Evolutionary conservation across 163 green algal genomes (phyloP), one percentile per base, ranked within the genome.

Genomic region (Chloroidium sp.): DNA sequence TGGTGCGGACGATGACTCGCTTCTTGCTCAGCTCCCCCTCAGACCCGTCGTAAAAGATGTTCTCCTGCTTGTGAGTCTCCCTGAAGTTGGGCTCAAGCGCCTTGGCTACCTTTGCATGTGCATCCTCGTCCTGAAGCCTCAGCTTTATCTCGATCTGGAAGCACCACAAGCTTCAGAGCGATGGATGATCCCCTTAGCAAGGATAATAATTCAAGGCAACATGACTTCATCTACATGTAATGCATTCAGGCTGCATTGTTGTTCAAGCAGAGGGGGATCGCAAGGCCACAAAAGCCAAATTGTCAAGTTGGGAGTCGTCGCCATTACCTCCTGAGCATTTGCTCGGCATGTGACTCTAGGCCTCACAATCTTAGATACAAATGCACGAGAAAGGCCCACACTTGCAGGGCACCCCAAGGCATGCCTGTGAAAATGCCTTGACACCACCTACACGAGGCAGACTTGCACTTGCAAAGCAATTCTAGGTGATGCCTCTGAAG

Each of bases 11-110:
- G 69, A 97, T 90, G n/a, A 90, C 84, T 0, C 85, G 87, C 62
- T 85, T 74, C 12, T 77, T 82, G 83, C 88, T 92, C 8, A 99
- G 89, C 89, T 98, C 93, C 13, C 85, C 62, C 0, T 90, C 81
- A 1, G 85, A 75, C 68, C 95, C 93, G 81, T 99, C 95, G 76
- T 98, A 99, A 80, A 98, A 98, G 84, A 90, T 94, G 89, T 99
- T 99, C 69, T 98, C 94, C 85, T 98, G 94, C 74, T 90, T 36
- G 83, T 94, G 86, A 4, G 79, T 88, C 36, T 78, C 81, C 0
- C 77, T 79, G 80, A 83, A 85, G 78, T 12, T 78, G 57, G 72
- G 2, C 59, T 88, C 75, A 64, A 93, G 84, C 61, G 84, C 77
- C 10, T 87, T 81, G 0, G 82, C 80, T 79, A 97, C 85, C 77